Evolutionary conservation across 2,329 filamentous ascomycete species (phyloP).

Genomic region (Sarocladium strictum): DNA sequence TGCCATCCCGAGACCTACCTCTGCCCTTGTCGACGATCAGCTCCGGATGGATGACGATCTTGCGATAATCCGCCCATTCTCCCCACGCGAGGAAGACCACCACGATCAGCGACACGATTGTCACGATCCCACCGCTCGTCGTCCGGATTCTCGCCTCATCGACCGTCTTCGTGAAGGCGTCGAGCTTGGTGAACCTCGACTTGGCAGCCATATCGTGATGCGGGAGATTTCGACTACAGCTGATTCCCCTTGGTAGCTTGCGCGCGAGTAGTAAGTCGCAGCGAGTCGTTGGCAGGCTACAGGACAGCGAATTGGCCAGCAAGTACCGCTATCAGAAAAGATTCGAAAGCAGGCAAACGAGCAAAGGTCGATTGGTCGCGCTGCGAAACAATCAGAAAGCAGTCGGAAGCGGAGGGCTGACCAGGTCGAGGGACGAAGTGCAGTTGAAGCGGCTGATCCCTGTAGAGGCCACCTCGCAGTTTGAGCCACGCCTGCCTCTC

Average conservation of each 20-base stretch:
- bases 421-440: slow-evolving; percentile 2
- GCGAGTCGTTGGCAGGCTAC: not conserved
- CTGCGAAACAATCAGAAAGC: not conserved
- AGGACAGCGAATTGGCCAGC: not conserved
- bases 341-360: not conserved
- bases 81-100: slow-evolving; percentile 87
- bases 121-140: slow-evolving; percentile 91
- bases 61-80: slow-evolving; percentile 92
- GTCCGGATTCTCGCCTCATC: slow-evolving; percentile 96
- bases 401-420: slow-evolving; percentile 11
- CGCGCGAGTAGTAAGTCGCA: not conserved
- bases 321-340: not conserved
- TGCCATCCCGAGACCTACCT: slow-evolving; percentile 47
- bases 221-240: slow-evolving; percentile 1
- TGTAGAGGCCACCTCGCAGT: slow-evolving; percentile 9
- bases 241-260: not conserved
- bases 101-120: slow-evolving; percentile 80
- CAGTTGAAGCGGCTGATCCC: slow-evolving; percentile 3
- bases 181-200: slow-evolving; percentile 91
- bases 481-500: not conserved
- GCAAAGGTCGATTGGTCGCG: slow-evolving; percentile 9
- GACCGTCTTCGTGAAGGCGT: slow-evolving; percentile 98
- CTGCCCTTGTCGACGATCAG: slow-evolving; percentile 93
- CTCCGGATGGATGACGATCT: slow-evolving; percentile 82
- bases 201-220: slow-evolving; percentile 67